These are phyloP conservation scores for Aegilops umbellulata DNA, from an alignment of 176 grass and related monocot genomes.

Conservation along the genomic window DNA sequence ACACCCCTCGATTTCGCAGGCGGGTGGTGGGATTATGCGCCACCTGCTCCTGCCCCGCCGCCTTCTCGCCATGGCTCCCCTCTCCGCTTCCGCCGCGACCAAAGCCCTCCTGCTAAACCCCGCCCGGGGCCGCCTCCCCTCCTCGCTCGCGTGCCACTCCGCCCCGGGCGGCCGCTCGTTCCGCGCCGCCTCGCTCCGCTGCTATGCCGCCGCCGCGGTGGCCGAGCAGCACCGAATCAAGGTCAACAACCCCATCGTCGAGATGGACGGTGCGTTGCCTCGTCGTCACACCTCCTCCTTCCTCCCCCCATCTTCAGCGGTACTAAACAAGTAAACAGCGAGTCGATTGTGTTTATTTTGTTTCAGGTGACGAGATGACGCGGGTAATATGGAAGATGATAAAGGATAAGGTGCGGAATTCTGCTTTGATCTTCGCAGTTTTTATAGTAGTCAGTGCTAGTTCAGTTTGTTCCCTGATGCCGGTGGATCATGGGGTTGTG, in stretches of 20 bases:
- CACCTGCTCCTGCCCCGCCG: slow-evolving; percentile 21
- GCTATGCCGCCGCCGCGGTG: slow-evolving; percentile 47
- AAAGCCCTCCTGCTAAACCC: slow-evolving; percentile 38
- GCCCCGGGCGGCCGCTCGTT: not conserved
- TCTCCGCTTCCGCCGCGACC: slow-evolving; percentile 28
- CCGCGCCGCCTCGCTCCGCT: slow-evolving; percentile 52
- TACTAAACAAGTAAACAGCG: not conserved
- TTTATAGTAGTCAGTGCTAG: not conserved
- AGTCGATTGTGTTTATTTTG: not conserved
- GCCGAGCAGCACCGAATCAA: slow-evolving; percentile 57
- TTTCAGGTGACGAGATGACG: slow-evolving; percentile 94
- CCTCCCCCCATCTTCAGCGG: not conserved
- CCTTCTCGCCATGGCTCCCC: slow-evolving; percentile 35
- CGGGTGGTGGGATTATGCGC: slow-evolving; percentile 38
- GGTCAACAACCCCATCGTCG: slow-evolving; percentile 89
- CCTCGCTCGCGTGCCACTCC: slow-evolving; percentile 15
- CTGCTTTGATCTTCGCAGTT: not conserved
- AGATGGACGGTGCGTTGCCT: slow-evolving; percentile 85
- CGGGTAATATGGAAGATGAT: slow-evolving; percentile 92
- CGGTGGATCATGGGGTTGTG: not conserved
- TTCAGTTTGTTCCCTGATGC: not conserved
- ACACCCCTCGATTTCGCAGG: not conserved
- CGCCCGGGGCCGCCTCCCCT: slow-evolving; percentile 9
- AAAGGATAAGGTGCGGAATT: slow-evolving; percentile 77
- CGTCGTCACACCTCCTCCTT: not conserved